Conservation (phyloP, 495 filamentous ascomycete genomes). For the Venustampulla echinocandica region DNA sequence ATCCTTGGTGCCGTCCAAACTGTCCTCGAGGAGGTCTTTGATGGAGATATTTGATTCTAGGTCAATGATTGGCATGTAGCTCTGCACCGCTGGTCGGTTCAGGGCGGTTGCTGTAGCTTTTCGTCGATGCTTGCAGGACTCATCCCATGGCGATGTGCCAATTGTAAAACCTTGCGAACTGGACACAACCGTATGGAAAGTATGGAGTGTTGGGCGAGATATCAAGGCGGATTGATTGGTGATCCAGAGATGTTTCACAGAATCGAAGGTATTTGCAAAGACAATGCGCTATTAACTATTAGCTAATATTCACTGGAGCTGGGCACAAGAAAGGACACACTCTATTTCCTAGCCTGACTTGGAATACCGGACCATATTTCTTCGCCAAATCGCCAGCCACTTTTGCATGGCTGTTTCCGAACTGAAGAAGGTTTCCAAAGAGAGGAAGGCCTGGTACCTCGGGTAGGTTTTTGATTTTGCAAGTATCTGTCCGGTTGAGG, state of each 20-base stretch:
- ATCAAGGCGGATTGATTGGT: constrained; percentile 63
- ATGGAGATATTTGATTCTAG: constrained; percentile 57
- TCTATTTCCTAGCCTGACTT: constrained; percentile 57
- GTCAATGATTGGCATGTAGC: constrained; percentile 67
- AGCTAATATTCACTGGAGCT: background rate
- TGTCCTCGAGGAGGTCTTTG: constrained; percentile 52
- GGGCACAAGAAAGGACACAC: constrained; percentile 25
- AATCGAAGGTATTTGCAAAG: constrained; percentile 62
- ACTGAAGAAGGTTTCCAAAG: constrained; percentile 54
- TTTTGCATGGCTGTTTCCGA: constrained; percentile 47
- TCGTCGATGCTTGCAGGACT: constrained; percentile 59
- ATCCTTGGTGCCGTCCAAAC: constrained; percentile 45
- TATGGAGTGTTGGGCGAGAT: constrained; percentile 60
- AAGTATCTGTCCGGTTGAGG: constrained; percentile 48
- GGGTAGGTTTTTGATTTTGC: constrained; percentile 55
- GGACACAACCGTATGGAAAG: constrained; percentile 64
- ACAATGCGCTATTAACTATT: constrained; percentile 44
- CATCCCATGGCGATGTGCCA: constrained; percentile 67
- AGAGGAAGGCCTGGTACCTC: constrained; percentile 56
- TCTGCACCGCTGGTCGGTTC: constrained; percentile 56
- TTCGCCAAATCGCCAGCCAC: constrained; percentile 46
- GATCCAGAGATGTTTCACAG: constrained; percentile 61
- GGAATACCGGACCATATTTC: constrained; percentile 59
- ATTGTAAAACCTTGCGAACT: constrained; percentile 64
- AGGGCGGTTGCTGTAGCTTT: constrained; percentile 64